Evolutionary conservation across 2,329 filamentous ascomycete genomes (phyloP).

Genomic region (Coniochaeta sp.): DNA sequence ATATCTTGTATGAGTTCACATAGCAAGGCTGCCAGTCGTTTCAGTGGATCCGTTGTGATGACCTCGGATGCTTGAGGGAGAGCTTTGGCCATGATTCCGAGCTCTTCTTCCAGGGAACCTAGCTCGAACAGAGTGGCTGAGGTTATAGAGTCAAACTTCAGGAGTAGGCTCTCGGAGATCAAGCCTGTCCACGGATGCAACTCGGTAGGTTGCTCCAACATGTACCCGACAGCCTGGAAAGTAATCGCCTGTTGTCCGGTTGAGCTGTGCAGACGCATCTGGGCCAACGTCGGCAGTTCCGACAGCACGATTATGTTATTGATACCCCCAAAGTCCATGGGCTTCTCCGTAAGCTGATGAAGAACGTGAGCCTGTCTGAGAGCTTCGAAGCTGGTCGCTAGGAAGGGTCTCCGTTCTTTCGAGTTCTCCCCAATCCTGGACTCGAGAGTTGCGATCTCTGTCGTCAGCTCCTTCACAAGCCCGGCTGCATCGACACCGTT

Average conservation of each 20-base stretch:
- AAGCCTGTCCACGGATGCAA: slow-evolving; percentile 38
- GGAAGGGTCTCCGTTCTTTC: slow-evolving; percentile 37
- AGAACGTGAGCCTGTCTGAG: slow-evolving; percentile 46
- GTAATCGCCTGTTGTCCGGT: slow-evolving; percentile 28
- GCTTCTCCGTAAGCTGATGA: slow-evolving; percentile 19
- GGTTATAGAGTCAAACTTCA: slow-evolving; percentile 42
- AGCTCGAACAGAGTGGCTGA: slow-evolving; percentile 53
- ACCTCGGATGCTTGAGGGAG: slow-evolving; percentile 41
- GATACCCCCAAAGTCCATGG: slow-evolving; percentile 11
- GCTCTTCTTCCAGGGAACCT: slow-evolving; percentile 56
- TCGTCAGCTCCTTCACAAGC: slow-evolving; percentile 40
- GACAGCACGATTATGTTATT: slow-evolving; percentile 43
- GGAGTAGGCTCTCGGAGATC: slow-evolving; percentile 45
- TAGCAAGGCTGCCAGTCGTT: slow-evolving; percentile 40
- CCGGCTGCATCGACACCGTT: slow-evolving; percentile 32
- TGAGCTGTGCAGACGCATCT: slow-evolving; percentile 33
- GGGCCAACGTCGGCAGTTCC: slow-evolving; percentile 31
- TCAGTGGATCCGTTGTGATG: slow-evolving; percentile 41
- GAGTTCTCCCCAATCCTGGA: slow-evolving; percentile 33
- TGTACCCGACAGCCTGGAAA: slow-evolving; percentile 40
- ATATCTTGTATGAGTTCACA: slow-evolving; percentile 35
- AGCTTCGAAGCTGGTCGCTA: slow-evolving; percentile 48
- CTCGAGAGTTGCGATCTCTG: slow-evolving; percentile 47
- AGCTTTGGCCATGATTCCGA: slow-evolving; percentile 52
- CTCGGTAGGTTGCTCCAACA: slow-evolving; percentile 26